These are phyloP conservation scores for Suillus occidentalis DNA, from an alignment of 768 basidiomycete species.

Conservation along the genomic window DNA sequence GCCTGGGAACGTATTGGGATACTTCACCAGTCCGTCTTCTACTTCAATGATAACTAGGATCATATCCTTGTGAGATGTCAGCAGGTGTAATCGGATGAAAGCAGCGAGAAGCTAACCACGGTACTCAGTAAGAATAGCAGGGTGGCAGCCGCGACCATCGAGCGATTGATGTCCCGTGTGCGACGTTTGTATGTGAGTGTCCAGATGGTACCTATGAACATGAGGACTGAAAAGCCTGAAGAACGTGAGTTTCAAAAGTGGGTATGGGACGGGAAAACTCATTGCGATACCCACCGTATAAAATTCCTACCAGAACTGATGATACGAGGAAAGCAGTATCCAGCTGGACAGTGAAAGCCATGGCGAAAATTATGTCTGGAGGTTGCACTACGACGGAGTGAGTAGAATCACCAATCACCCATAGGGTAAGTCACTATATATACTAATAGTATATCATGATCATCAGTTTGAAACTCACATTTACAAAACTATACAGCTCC, in stretches of 20 bases:
- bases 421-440: background rate
- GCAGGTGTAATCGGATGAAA: background rate
- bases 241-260: background rate
- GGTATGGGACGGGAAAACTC: background rate
- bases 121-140: constrained; percentile 32
- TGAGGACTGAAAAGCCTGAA: constrained; percentile 35
- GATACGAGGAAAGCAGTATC: constrained; percentile 17
- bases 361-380: background rate
- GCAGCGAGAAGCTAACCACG: constrained; percentile 15
- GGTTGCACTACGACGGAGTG: background rate
- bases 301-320: constrained; percentile 16
- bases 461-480: no score
- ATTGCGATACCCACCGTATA: constrained; percentile 13
- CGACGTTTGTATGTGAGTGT: constrained; percentile 13
- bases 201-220: constrained; percentile 34
- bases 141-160: constrained; percentile 24
- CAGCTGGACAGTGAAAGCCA: constrained; percentile 1
- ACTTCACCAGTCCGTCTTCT: constrained; percentile 26
- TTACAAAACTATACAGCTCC: no score
- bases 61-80: constrained; percentile 20
- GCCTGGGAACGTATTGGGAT: constrained; percentile 17
- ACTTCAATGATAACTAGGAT: constrained; percentile 24
- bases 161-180: constrained; percentile 14
- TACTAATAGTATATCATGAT: no score
- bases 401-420: background rate